phyloP scores from a whole-genome alignment of 2,329 filamentous ascomycete species.

The Fusarium pseudonygamai region DNA sequence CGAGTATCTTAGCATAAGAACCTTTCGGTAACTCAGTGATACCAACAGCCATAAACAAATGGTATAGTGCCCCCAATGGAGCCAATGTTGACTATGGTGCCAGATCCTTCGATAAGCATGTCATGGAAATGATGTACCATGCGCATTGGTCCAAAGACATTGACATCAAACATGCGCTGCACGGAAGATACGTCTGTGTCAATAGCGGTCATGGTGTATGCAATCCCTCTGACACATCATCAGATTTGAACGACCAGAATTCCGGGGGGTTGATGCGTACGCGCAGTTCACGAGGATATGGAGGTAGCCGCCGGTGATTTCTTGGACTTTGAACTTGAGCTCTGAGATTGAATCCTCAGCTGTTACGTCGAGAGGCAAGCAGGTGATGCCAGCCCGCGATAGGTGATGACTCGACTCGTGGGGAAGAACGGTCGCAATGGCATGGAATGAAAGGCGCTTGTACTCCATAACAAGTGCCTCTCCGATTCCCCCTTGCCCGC shows the following conservation, averaged over 20 bases:
- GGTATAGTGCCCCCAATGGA: not conserved
- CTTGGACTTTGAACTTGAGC: not conserved
- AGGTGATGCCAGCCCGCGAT: not conserved
- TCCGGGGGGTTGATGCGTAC: not conserved
- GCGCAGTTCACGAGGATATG: not conserved
- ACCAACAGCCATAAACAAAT: not conserved
- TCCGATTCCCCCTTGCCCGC: not conserved
- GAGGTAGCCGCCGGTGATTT: not conserved
- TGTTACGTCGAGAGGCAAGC: not conserved
- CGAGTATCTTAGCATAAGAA: not conserved
- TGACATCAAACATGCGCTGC: not conserved
- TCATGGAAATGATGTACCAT: not conserved
- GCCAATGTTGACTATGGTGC: not conserved
- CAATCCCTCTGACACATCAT: not conserved
- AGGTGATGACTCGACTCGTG: not conserved
- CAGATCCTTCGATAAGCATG: not conserved
- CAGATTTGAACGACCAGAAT: accelerated
- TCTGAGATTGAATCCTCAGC: not conserved
- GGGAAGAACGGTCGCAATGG: not conserved
- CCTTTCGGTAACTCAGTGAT: accelerated
- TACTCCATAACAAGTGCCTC: not conserved
- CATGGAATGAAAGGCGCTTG: not conserved
- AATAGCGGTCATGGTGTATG: not conserved
- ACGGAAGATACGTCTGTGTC: not conserved
- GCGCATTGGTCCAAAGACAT: not conserved